Evolutionary conservation across 352 stramenopile species (phyloP), one percentile per base, ranked within the genome.

Genomic region (Globisporangium nagaii): DNA sequence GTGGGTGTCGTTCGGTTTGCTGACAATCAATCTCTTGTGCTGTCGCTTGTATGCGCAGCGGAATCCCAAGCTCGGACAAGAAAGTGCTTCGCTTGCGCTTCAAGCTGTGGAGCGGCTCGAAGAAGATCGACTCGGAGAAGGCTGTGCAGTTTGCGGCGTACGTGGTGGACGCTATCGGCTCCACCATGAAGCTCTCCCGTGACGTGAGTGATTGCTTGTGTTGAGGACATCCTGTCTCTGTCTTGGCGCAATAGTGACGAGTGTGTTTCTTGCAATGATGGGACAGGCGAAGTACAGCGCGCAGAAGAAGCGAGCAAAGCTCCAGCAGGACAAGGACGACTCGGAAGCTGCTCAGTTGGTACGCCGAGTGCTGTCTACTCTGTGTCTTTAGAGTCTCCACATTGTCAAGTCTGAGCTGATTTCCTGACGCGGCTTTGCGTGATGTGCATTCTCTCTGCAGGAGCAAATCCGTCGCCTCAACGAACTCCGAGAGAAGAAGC

Each of bases 401-500:
- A n/a, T n/a, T n/a, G n/a, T n/a, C n/a, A n/a, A n/a, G n/a, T n/a
- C n/a, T n/a, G n/a, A n/a, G n/a, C n/a, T n/a, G n/a, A n/a, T n/a
- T n/a, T n/a, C n/a, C n/a, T n/a, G n/a, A n/a, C n/a, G n/a, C n/a
- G n/a, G n/a, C n/a, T n/a, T n/a, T n/a, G n/a, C n/a, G n/a, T n/a
- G n/a, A n/a, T n/a, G n/a, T n/a, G n/a, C n/a, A n/a, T n/a, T 53
- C 37, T 25, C 10, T 35, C 42, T 46, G 20, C 22, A 90, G 80
- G 75, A 80, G n/a, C 50, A 71, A 53, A 37, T 62, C 10, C 72
- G 67, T 65, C 75, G 71, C 31, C 60, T 75, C 42, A 68, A 70
- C 31, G 72, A 88, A 35, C 46, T 82, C 24, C 76, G 73, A 41
- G 81, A 90, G 65, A 90, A 88, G 69, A 92, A 92, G 58, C 68